Conservation (phyloP, 2,329 filamentous ascomycete genomes). For the Claviceps sp. region DNA sequence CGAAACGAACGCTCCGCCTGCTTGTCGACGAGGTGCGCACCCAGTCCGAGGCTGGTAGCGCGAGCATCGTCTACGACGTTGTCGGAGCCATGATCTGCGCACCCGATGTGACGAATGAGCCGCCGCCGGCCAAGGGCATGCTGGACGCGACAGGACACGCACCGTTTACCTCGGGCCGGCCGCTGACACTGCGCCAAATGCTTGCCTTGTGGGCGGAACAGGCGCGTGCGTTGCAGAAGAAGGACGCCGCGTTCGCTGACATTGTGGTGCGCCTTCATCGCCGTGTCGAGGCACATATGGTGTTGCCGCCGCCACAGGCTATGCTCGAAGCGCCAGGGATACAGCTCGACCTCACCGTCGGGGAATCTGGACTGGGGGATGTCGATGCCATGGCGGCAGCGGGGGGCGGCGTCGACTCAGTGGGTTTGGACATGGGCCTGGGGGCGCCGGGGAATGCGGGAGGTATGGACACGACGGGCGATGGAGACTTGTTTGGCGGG, state of each 20-base stretch:
- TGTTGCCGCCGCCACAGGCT: constrained; percentile 23
- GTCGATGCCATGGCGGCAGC: constrained; percentile 31
- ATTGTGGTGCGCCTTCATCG: constrained; percentile 49
- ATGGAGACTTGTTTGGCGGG: constrained; percentile 25
- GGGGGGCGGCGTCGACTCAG: constrained; percentile 26
- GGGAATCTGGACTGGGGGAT: constrained; percentile 24
- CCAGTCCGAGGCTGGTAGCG: constrained; percentile 45
- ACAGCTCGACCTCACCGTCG: constrained; percentile 25
- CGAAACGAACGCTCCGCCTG: constrained; percentile 43
- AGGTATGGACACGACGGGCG: constrained; percentile 19
- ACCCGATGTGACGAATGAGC: constrained; percentile 40
- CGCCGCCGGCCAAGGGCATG: constrained; percentile 14
- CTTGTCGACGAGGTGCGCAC: constrained; percentile 56
- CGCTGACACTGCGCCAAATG: constrained; percentile 45
- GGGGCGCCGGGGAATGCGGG: constrained; percentile 21
- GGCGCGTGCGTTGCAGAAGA: constrained; percentile 41
- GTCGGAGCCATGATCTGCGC: constrained; percentile 57
- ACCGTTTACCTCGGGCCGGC: constrained; percentile 27
- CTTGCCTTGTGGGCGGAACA: constrained; percentile 45
- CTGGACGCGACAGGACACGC: constrained; percentile 24
- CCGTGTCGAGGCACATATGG: constrained; percentile 52
- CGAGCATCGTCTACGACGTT: constrained; percentile 53
- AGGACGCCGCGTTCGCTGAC: constrained; percentile 45
- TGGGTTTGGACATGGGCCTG: constrained; percentile 33
- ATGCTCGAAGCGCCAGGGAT: constrained; percentile 31